phyloP scores from a whole-genome alignment of 1,284 basidiomycete genomes.

The Malassezia restricta region DNA sequence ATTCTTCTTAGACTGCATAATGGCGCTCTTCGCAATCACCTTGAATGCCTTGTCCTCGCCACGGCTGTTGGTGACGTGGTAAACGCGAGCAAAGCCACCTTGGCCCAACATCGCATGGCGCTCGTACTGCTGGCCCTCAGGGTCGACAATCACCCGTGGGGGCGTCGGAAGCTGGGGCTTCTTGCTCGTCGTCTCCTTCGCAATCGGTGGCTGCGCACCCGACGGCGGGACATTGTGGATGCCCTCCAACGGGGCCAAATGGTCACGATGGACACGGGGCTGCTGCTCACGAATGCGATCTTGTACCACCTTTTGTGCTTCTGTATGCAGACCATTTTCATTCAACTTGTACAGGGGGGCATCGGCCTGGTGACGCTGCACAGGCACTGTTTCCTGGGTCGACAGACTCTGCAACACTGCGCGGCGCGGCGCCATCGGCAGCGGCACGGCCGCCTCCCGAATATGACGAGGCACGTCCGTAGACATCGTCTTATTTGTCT shows the following conservation, averaged over 20 bases:
- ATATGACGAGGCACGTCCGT: conserved; percentile 6
- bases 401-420: conserved; percentile 15
- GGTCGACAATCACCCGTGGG: conserved; percentile 35
- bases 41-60: conserved; percentile 47
- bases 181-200: conserved; percentile 17
- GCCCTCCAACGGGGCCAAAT: conserved; percentile 10
- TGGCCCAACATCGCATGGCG: conserved; percentile 37
- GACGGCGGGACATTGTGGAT: conserved; percentile 5
- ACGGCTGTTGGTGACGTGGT: conserved; percentile 35
- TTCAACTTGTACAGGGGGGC: conserved; percentile 6
- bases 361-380: conserved; percentile 9
- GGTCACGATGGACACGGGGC: conserved; percentile 1
- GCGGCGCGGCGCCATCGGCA: conserved; percentile 10
- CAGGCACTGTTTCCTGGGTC: conserved; percentile 13
- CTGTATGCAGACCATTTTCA: conserved; percentile 8
- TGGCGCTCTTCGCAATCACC: conserved; percentile 47
- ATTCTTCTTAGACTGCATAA: conserved; percentile 47
- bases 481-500: conserved; percentile 5
- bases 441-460: neutral
- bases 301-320: conserved; percentile 7
- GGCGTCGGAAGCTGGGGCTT: conserved; percentile 36
- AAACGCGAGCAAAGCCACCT: conserved; percentile 47
- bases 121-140: conserved; percentile 24
- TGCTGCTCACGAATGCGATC: neutral
- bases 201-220: conserved; percentile 5